Evolutionary conservation across 257 asterid species (phyloP).

Genomic region (Jaltomata sinuosa): DNA sequence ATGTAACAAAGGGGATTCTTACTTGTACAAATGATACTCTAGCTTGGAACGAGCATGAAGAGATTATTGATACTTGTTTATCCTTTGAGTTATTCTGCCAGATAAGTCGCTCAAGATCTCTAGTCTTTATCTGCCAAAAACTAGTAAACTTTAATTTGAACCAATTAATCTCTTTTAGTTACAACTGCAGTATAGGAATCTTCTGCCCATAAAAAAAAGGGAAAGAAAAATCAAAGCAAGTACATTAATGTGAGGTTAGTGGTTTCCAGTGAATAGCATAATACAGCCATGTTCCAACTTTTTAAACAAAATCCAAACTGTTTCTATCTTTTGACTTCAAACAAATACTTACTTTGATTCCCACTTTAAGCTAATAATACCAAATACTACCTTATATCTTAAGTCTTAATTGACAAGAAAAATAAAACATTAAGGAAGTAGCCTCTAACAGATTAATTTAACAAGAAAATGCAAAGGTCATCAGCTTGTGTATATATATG

Average conservation of each 20-base stretch:
- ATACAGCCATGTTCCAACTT: neutral
- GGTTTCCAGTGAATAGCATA: neutral
- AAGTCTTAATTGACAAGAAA: neutral
- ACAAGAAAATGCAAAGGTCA: neutral
- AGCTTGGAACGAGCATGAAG: neutral
- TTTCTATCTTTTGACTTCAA: neutral
- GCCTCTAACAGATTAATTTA: neutral
- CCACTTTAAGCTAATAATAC: neutral
- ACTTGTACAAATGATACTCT: neutral
- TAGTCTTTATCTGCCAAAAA: neutral
- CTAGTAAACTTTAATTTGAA: neutral
- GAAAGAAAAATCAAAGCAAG: neutral
- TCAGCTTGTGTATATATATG: neutral
- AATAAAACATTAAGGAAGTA: neutral
- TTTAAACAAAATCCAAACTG: neutral
- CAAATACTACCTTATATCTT: neutral
- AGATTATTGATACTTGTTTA: neutral
- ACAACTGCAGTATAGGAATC: neutral
- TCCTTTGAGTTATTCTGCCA: neutral
- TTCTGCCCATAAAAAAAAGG: neutral
- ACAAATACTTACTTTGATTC: neutral
- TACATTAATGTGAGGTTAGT: neutral
- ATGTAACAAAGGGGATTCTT: neutral
- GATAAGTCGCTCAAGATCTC: neutral
- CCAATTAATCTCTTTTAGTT: neutral